Evolutionary conservation across 495 filamentous ascomycete genomes (phyloP), one percentile per base, ranked within the genome.

Genomic region (Diplogelasinospora grovesii): DNA sequence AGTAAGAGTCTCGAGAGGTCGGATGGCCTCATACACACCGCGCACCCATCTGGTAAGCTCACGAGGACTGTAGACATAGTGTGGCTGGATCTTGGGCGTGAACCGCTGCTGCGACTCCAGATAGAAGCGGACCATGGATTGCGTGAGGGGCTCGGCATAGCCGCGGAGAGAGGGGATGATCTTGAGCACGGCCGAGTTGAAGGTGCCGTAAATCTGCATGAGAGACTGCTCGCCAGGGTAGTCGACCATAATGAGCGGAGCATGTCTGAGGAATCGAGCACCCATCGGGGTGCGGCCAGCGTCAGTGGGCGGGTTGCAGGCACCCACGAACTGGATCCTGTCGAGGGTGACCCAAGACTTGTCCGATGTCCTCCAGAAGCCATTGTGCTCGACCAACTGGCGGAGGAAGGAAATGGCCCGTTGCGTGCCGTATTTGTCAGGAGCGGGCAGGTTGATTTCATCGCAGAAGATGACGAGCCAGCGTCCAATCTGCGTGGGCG

Each of bases 401-500:
- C 92, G 79, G 47, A 99, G 68, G 76, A 99, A 97, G 15, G 92
- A 90, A 39, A 97, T 97, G 15, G 88, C 92, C 38, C 92, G 79
- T 61, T 97, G 92, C 2, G 93, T 99, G 31, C 89, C 92, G 57
- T 99, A 99, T 46, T 86, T 90, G 70, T 99, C 92, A 19, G 89
- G 92, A 14, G 92, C 89, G n/a, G 92, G 92, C 62, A 99, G 70
- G 64, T 99, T 99, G 65, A 99, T 96, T 61, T 99, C 92, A 55
- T 99, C 92, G 57, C 92, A 99, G 74, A 99, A 99, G 31, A 99
- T 74, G 22, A 99, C 92, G 20, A 99, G 74, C 92, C 92, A 99
- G 50, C 93, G 83, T 22, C 92, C 92, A 56, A 99, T 90, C 54
- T 97, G 93, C 31, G 81, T 92, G 2, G 92, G 92, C 33, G 90